Conservation (phyloP, 2,329 filamentous ascomycete species). For the Verticillium tricorpus region DNA sequence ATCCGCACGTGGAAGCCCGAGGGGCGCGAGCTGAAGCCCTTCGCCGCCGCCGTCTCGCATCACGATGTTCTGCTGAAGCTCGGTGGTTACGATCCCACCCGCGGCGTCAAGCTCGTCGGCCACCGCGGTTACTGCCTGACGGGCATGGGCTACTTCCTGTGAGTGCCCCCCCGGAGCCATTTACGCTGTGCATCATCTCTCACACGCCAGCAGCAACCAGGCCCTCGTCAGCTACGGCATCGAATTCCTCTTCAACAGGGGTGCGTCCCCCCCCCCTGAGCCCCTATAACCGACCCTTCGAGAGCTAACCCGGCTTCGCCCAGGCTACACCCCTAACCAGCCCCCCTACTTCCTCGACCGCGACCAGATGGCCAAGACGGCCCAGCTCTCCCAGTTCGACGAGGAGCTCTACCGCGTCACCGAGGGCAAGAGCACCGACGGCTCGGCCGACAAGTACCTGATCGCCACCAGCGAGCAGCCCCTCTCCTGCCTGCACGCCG, state of each 20-base stretch:
- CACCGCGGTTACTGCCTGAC: slow-evolving; percentile 92
- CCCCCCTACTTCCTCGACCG: slow-evolving; percentile 15
- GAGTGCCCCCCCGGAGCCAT: not conserved
- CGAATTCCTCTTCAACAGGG: slow-evolving; percentile 77
- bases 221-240: slow-evolving; percentile 94
- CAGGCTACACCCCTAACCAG: slow-evolving; percentile 58
- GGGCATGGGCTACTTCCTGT: slow-evolving; percentile 80
- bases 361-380: slow-evolving; percentile 96
- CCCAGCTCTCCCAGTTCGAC: slow-evolving; percentile 94
- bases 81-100: slow-evolving; percentile 88
- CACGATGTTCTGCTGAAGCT: slow-evolving; percentile 88
- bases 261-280: not conserved
- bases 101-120: slow-evolving; percentile 89
- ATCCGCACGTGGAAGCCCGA: slow-evolving; percentile 78
- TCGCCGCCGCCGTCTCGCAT: slow-evolving; percentile 69
- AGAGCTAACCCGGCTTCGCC: not conserved
- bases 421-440: slow-evolving; percentile 58
- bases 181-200: slow-evolving; percentile 7
- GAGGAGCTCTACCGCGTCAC: slow-evolving; percentile 98
- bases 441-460: slow-evolving; percentile 79
- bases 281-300: not conserved
- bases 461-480: slow-evolving; percentile 81
- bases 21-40: slow-evolving; percentile 64
- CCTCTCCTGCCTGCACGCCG: slow-evolving; percentile 84
- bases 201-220: slow-evolving; percentile 53